These are phyloP conservation scores for Scedosporium apiospermum DNA, from an alignment of 2,329 filamentous ascomycete genomes.

Conservation along the genomic window DNA sequence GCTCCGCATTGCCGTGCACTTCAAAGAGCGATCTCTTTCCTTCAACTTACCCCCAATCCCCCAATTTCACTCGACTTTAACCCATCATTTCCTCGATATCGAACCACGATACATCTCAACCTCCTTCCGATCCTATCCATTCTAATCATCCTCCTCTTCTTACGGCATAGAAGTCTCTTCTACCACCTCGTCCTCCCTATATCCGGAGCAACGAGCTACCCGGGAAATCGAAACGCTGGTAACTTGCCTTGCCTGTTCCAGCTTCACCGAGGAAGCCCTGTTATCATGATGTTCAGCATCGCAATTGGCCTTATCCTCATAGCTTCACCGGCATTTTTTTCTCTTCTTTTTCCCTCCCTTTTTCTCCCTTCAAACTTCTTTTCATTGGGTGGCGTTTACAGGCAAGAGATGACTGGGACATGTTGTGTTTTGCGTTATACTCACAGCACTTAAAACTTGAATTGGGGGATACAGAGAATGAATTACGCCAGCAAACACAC, in stretches of 20 bases:
- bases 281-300: too few species aligned
- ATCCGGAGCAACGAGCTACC: not conserved
- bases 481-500: not conserved
- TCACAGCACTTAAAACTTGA: not conserved
- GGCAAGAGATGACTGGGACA: not conserved
- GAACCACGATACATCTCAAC: not conserved
- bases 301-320: not conserved
- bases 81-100: too few species aligned
- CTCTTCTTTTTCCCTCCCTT: constrained; percentile 2
- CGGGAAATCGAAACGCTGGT: not conserved
- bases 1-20: too few species aligned
- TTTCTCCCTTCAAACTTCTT: not conserved
- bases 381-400: constrained; percentile 2
- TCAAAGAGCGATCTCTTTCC: too few species aligned
- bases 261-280: too few species aligned
- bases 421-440: not conserved
- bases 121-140: not conserved
- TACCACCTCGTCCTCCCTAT: not conserved
- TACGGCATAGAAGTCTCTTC: not conserved
- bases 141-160: too few species aligned
- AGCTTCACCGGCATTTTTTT: not conserved
- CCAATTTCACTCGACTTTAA: too few species aligned
- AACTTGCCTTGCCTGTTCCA: not conserved
- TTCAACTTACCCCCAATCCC: too few species aligned
- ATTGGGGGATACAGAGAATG: not conserved